Percentiles rank a stretch among this genome's conserved stretches.
phyloP scores from a whole-genome alignment of 129 eudicot species.

The Arctium lappa region DNA sequence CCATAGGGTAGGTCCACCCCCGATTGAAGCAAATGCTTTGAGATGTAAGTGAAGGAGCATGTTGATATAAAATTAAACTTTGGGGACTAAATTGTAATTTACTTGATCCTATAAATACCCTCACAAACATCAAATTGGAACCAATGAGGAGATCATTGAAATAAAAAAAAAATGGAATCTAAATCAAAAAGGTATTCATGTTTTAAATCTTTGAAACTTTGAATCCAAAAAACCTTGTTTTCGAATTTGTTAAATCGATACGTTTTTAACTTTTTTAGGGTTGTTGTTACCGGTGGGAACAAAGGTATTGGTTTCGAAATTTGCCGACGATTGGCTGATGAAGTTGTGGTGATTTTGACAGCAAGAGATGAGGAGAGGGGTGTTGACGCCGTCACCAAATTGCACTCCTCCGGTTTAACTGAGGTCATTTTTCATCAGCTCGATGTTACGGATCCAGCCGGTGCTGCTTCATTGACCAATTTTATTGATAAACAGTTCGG shows the following conservation, averaged over 20 bases:
- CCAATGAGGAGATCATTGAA: no score
- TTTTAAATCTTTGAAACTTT: no score
- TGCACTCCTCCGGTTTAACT: constrained; percentile 24
- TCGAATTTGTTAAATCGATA: neutral
- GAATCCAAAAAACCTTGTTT: neutral
- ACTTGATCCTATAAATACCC: no score
- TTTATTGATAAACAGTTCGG: constrained; percentile 26
- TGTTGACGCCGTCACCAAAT: constrained; percentile 23
- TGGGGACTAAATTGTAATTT: no score
- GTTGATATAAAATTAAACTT: no score
- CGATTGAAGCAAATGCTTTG: no score
- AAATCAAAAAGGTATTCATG: constrained; percentile 1
- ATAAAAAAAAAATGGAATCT: neutral
- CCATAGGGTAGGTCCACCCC: no score
- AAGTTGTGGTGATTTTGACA: constrained; percentile 31
- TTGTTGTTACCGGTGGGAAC: constrained; percentile 47
- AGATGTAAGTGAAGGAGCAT: no score
- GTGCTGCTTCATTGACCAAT: constrained; percentile 25
- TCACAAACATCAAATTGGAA: no score
- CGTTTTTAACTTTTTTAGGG: neutral
- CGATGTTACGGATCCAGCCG: constrained; percentile 33
- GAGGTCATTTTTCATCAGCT: constrained; percentile 43
- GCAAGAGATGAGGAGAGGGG: constrained; percentile 39
- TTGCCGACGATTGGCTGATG: constrained; percentile 34
- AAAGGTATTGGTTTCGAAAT: constrained; percentile 47